Conservation (phyloP, 257 asterid genomes). For the Primulina tabacum region DNA sequence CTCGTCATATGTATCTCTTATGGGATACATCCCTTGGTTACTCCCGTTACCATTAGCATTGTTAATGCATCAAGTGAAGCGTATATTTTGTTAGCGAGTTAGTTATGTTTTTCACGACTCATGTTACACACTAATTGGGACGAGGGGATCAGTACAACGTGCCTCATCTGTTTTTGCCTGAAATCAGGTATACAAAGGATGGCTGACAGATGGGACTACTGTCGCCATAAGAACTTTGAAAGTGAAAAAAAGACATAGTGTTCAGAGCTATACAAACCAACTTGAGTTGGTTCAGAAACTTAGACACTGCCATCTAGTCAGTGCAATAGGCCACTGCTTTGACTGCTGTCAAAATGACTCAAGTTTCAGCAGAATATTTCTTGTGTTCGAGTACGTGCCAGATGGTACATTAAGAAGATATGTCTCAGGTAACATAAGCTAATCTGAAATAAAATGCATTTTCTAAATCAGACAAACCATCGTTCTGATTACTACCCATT, state of each 20-base stretch:
- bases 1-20: background rate
- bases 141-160: background rate
- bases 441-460: background rate
- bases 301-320: constrained; percentile 67
- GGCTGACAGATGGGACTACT: constrained; percentile 55
- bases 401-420: constrained; percentile 54
- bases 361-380: constrained; percentile 32
- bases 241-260: constrained; percentile 45
- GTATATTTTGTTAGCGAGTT: background rate
- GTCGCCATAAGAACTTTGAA: constrained; percentile 65
- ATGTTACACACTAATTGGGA: background rate
- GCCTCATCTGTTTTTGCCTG: background rate
- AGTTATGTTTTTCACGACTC: background rate
- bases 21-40: background rate
- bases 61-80: background rate
- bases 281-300: constrained; percentile 65
- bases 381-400: constrained; percentile 67
- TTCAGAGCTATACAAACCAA: constrained; percentile 65
- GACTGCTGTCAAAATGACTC: constrained; percentile 64
- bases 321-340: constrained; percentile 81
- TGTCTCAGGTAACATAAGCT: constrained; percentile 49
- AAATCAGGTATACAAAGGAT: constrained; percentile 62
- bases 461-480: background rate
- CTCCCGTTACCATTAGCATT: background rate
- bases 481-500: background rate